Conservation (phyloP, 192 early-diverging fungal genomes). For the Neocallimastix lanati region DNA sequence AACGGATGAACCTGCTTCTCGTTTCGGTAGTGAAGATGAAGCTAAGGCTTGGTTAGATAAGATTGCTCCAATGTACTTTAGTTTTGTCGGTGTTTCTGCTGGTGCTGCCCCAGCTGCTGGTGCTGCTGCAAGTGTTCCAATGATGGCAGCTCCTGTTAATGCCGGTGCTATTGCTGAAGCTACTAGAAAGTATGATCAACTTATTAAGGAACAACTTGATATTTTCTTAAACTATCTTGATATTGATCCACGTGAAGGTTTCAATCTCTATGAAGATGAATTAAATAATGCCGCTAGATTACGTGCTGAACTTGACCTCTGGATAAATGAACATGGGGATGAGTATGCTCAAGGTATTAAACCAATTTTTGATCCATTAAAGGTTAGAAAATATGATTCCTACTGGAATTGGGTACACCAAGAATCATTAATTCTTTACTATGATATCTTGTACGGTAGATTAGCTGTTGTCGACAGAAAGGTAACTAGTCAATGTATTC, state of each 20-base stretch:
- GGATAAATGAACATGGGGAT: conserved; percentile 83
- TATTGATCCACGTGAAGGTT: conserved; percentile 52
- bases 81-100: conserved; percentile 26
- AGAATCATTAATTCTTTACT: conserved; percentile 70
- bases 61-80: conserved; percentile 51
- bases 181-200: conserved; percentile 32
- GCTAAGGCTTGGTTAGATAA: conserved; percentile 64
- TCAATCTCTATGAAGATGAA: conserved; percentile 40
- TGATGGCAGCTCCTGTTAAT: conserved; percentile 16
- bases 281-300: conserved; percentile 41
- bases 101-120: conserved; percentile 26
- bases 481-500: conserved; percentile 73
- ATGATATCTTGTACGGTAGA: conserved; percentile 80
- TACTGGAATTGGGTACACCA: conserved; percentile 95
- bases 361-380: conserved; percentile 64
- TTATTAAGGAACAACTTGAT: conserved; percentile 61
- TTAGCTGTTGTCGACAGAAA: conserved; percentile 80
- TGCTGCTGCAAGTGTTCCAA: conserved; percentile 31
- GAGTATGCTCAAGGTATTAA: conserved; percentile 76
- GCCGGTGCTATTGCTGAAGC: conserved; percentile 31
- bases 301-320: conserved; percentile 72
- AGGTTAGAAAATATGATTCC: conserved; percentile 80
- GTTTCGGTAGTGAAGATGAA: conserved; percentile 51
- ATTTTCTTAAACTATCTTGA: conserved; percentile 64
- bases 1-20: conserved; percentile 62